A percentile compares a stretch with the other conserved stretches of the same genome.
Conservation (phyloP, 441 rosid species). For the Populus hybrid region DNA sequence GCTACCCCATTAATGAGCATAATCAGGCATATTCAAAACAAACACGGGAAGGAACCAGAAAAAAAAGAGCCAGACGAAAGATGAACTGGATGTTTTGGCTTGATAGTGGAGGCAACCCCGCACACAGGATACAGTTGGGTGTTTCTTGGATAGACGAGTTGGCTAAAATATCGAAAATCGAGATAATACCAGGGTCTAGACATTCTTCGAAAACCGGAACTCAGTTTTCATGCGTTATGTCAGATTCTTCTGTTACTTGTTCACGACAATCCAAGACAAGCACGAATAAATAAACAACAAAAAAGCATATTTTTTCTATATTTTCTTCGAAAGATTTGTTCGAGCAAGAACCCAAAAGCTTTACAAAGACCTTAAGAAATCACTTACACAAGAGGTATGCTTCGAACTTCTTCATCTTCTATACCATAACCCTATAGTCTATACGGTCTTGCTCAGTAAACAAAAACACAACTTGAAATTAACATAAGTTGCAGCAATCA, state of each 20-base stretch:
- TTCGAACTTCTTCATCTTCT: conserved; percentile 1
- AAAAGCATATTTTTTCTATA: background rate
- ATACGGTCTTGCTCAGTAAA: conserved; percentile 2
- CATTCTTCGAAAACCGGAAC: conserved; percentile 21
- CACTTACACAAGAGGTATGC: background rate
- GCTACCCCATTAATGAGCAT: background rate
- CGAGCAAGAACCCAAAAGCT: conserved; percentile 1
- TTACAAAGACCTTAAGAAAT: conserved; percentile 3
- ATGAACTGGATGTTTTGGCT: background rate
- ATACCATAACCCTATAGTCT: conserved; percentile 7
- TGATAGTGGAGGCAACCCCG: background rate
- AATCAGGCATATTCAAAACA: no score
- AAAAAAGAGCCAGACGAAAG: background rate
- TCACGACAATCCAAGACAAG: background rate
- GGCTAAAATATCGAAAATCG: background rate
- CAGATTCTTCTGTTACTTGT: background rate
- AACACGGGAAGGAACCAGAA: background rate
- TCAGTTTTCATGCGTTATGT: background rate
- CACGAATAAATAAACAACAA: background rate
- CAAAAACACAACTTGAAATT: background rate
- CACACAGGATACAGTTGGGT: background rate
- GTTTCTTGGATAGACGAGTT: background rate
- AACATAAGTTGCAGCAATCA: background rate
- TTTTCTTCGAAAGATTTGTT: background rate
- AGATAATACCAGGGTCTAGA: background rate